These are phyloP conservation scores for Podospora sp. DNA, from an alignment of 495 filamentous ascomycete genomes.

Conservation along the genomic window DNA sequence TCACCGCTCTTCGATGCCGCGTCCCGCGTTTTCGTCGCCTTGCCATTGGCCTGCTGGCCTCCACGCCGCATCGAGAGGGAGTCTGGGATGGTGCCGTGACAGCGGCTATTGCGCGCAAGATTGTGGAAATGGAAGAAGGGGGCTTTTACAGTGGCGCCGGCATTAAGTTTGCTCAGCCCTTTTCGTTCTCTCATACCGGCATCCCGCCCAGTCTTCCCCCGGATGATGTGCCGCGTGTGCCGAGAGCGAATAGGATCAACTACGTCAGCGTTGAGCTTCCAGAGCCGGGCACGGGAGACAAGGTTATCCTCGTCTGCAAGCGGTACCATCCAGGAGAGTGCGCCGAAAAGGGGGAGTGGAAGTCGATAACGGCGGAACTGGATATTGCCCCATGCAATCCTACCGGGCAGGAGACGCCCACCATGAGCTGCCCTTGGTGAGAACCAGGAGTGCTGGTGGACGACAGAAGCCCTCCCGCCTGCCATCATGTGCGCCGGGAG, in stretches of 20 bases:
- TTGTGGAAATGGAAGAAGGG: slow-evolving; percentile 46
- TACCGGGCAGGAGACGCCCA: not conserved
- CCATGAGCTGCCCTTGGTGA: not conserved
- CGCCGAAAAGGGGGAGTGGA: not conserved
- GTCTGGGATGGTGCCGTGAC: slow-evolving; percentile 46
- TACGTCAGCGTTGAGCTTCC: not conserved
- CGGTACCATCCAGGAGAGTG: not conserved
- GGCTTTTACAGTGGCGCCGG: slow-evolving; percentile 6
- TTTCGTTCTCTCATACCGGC: not conserved
- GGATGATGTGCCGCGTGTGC: not conserved
- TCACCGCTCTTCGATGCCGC: slow-evolving; percentile 60
- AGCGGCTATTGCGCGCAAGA: slow-evolving; percentile 31
- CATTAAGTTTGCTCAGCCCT: not conserved
- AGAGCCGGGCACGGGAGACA: not conserved
- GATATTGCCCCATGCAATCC: not conserved
- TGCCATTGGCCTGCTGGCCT: slow-evolving; percentile 46
- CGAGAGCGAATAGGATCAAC: not conserved
- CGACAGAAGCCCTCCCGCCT: not conserved
- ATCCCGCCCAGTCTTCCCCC: not conserved
- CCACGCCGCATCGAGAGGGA: slow-evolving; percentile 52
- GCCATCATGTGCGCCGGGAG: not conserved
- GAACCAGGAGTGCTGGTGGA: not conserved
- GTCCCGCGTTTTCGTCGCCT: slow-evolving; percentile 46
- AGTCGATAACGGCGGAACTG: not conserved
- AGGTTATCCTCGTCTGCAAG: not conserved